Evolutionary conservation across 495 filamentous ascomycete species (phyloP), one percentile per base, ranked within the genome.

Genomic region (Jackrogersella multiformis): DNA sequence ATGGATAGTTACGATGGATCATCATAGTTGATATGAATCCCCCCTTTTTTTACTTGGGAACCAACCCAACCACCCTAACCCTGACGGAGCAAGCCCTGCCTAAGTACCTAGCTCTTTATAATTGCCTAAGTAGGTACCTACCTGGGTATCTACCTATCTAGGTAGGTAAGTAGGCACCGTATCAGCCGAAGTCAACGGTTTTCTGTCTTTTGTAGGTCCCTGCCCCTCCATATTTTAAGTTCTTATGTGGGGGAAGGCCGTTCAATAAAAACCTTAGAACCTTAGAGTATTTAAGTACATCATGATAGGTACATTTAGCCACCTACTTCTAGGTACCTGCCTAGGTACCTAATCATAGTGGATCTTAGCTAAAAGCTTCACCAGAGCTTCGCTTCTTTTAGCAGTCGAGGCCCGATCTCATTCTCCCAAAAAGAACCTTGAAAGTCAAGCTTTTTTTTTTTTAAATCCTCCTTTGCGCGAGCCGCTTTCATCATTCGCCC

Each of bases 401-500:
- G n/a, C n/a, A n/a, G n/a, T n/a, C 57, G 45, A 66, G 35, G 45
- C 32, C 56, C 51, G 52, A 57, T 58, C 54, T 60, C 68, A 56
- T 61, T 44, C 36, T 38, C 46, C 56, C 44, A 41, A 51, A 56
- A 56, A 39, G 39, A 52, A 16, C 26, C 26, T 30, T 4, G 52
- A n/a, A 57, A 39, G 48, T 46, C 35, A 70, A 66, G 45, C 53
- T 58, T 66, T 70, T 61, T 55, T 66, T 51, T 63, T 30, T 3
- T 30, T 30, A 30, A 4, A 45, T 10, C 32, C 32, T 65, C 49
- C 57, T 49, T 65, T 51, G 49, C 49, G 38, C 68, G 66, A 76
- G 68, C 69, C 73, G 64, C 73, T 73, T 73, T 74, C 73, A 71
- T 73, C 73, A 75, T 76, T 52, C 56, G 64, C 64, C 68, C 65